Evolutionary conservation across 2,329 filamentous ascomycete species (phyloP), one percentile per base, ranked within the genome.

Genomic region (Teratosphaeria destructans): DNA sequence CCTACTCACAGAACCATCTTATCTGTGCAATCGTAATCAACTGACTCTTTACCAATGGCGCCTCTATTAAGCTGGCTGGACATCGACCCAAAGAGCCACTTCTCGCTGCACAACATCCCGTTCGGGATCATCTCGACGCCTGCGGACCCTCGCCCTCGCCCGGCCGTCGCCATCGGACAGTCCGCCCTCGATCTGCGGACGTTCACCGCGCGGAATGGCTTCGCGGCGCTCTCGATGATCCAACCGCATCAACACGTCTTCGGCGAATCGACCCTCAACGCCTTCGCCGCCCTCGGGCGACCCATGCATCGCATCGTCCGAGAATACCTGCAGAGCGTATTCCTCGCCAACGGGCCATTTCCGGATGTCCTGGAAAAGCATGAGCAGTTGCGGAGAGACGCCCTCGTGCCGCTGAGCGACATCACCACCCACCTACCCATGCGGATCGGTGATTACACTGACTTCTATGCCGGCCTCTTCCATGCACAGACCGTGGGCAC

Each of bases 401-500:
- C 80, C 0, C 72, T 93, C 12, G 62, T 90, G 3, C 81, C 80
- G 0, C 79, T 85, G 55, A 76, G 78, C 4, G 76, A 83, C 23
- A 82, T 86, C 55, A 82, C 78, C 63, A 85, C 81, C 69, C 87
- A 92, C 68, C 69, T 93, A 7, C 89, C 89, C 2, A 85, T 94
- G 82, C 78, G 80, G 58, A 90, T 93, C 66, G 87, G 88, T 29
- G 89, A 93, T 72, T 94, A 93, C 72, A 70, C 67, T 14, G 89
- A 94, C 73, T 94, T 94, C 76, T 94, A 90, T 70, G 89, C 87
- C 10, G 89, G 89, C 14, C 76, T 86, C 64, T 87, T 92, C 70
- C 89, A 94, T 74, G 89, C 89, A 19, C 86, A 84, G 75, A 87
- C 86, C 60, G 81, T 32, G 5, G 88, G 88, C 3, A 79, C 81